Conservation (phyloP, 208 protist species). For the Phytomonas serpens region DNA sequence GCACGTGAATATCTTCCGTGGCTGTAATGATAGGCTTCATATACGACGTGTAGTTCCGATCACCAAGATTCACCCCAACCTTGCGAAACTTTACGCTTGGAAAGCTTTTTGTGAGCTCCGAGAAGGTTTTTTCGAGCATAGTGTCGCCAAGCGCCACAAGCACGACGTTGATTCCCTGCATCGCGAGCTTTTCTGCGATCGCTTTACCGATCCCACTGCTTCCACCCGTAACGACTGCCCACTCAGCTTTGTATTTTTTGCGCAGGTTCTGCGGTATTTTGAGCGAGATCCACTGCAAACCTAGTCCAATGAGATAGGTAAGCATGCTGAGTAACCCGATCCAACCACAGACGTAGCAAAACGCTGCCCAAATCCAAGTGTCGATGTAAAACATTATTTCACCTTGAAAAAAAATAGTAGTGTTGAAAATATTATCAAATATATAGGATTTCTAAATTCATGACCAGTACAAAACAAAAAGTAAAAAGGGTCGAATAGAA, state of each 20-base stretch:
- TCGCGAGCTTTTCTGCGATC: conserved; percentile 90
- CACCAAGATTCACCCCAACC: conserved; percentile 80
- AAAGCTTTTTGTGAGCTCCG: conserved; percentile 69
- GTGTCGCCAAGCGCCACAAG: conserved; percentile 85
- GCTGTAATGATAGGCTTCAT: conserved; percentile 60
- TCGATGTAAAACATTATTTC: conserved; percentile 61
- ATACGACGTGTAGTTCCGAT: conserved; percentile 52
- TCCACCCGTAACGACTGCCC: conserved; percentile 90
- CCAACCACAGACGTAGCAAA: conserved; percentile 55
- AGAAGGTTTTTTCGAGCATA: conserved; percentile 70
- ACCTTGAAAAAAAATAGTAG: conserved; percentile 12
- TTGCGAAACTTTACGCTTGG: conserved; percentile 70
- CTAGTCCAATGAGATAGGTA: conserved; percentile 45
- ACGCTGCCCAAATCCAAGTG: conserved; percentile 38
- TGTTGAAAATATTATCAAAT: conserved; percentile 5
- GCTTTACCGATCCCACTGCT: conserved; percentile 94
- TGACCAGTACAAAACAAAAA: conserved; percentile 4
- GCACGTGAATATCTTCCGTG: conserved; percentile 65
- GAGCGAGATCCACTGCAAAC: conserved; percentile 47
- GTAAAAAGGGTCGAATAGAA: conserved; percentile 7
- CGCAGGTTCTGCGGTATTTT: conserved; percentile 67
- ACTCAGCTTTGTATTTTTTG: conserved; percentile 72
- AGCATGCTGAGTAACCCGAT: conserved; percentile 71
- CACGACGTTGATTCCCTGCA: conserved; percentile 86
- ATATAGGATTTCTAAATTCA: not conserved